Evolutionary conservation across 257 asterid species (phyloP).

Genomic region (Solanum bulbocastanum): DNA sequence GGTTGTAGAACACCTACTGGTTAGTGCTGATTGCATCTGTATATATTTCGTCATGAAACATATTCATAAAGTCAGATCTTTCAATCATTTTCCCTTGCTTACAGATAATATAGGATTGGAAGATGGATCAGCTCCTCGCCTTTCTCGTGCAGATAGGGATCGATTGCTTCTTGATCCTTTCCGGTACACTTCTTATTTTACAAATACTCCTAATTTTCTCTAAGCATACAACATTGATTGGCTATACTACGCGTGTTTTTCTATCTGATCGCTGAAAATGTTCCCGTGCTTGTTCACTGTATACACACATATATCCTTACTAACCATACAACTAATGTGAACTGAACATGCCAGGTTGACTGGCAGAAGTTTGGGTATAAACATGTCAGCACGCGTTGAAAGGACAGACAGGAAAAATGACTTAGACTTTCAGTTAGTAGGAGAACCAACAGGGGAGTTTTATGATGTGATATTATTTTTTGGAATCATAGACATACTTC

Average conservation of each 20-base stretch:
- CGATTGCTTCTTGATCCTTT: not conserved
- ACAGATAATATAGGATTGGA: not conserved
- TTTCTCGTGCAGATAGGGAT: not conserved
- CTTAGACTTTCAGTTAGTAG: conserved; percentile 13
- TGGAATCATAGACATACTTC: conserved; percentile 27
- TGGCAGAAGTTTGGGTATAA: conserved; percentile 8
- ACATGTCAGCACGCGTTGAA: conserved; percentile 25
- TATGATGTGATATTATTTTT: conserved; percentile 20
- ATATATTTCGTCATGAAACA: not conserved
- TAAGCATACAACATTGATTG: not conserved
- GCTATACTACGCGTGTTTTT: not conserved
- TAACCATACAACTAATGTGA: not conserved
- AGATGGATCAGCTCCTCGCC: not conserved
- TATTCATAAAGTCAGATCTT: not conserved
- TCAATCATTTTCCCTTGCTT: not conserved
- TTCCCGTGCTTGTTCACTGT: not conserved
- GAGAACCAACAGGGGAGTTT: conserved; percentile 25
- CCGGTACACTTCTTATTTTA: not conserved
- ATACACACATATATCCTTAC: not conserved
- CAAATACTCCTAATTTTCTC: not conserved
- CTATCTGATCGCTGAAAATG: not conserved
- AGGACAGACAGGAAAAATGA: conserved; percentile 16
- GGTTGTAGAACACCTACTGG: conserved; percentile 1
- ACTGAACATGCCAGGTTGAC: not conserved
- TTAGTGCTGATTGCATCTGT: not conserved